Base-by-base conservation (phyloP, 2,329 filamentous ascomycete species). In the Aspergillus chevalieri region DNA sequence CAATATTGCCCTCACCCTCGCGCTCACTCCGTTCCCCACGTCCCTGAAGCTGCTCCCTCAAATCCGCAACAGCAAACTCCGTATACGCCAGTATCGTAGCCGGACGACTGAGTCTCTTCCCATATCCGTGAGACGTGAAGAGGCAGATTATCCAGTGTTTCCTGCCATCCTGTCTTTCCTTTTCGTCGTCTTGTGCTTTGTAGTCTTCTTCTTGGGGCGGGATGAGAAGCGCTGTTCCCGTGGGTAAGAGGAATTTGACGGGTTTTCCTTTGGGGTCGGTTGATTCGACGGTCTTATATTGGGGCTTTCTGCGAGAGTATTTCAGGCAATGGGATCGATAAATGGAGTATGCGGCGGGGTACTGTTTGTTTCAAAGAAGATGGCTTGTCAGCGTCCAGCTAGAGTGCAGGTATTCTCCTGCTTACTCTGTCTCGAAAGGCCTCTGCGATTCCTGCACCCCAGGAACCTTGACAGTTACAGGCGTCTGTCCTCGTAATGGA, bases 371-470 rank as follows among this genome's bases (percentile, higher is more conserved):
- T 38, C 10, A 6, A 15, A 15, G 8, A 30, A 17, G 7, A 12
- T 5, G 46, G 4, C 9, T n/a, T 28, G 43, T 55, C 19, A 52
- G 39, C 46, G 24, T 26, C 3, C 9, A 43, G 15, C 12, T 7
- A 42, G 9, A 12, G 39, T 44, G n/a, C 14, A 21, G 15, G 7
- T 14, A 19, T 7, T 39, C 8, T 30, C 5, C 12, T 34, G 30
- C 49, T 10, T 58, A 70, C 68, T 19, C 64, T 64, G 4, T 64
- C 51, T 19, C 69, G 74, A 65, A 83, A 83, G 0, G 65, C 68
- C 30, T 59, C 55, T 2, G 81, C 81, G 47, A 84, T 80, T n/a
- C 81, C 81, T 3, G 71, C 72, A 43, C 79, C 78, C 81, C 81
- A 84, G 12, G 58, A 59, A 5, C 81, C 81, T 52, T 74, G 65